Evolutionary conservation across 805 yeast species (phyloP), one percentile per base, ranked within the genome.

Genomic region (Yarrowia sp.): DNA sequence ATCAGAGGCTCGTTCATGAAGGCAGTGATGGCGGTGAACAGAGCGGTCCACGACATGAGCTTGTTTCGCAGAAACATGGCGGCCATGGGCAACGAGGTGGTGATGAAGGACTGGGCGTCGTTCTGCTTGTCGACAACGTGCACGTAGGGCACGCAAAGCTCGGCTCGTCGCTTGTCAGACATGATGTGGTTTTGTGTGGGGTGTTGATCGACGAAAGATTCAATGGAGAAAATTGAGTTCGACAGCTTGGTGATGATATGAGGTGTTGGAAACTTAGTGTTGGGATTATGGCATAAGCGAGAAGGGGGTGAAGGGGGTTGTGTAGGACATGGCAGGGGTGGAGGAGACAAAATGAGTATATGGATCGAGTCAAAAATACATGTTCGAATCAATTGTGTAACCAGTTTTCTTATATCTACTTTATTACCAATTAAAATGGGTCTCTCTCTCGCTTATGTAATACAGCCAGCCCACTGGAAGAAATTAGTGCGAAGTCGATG

Each of bases 1-100:
- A 53, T 53, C 52, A 43, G 50, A 26, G 79, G 77, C 71, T 78
- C 78, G 70, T 74, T 74, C 55, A 79, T 73, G 69, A 69, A 77
- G 32, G 72, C 68, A 68, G 78, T 80, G 36, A 78, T 55, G 43
- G 79, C 74, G 10, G 78, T 71, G 72, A 79, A 79, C 52, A 79
- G 59, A 32, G 80, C 77, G 36, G 77, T 72, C 81, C 81, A 79
- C 19, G 78, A 73, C 69, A 79, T 71, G 67, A 78, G 65, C 73
- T 76, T 76, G 69, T 79, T 77, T 65, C 77, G 70, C 73, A 79
- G 69, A 69, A 79, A 78, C 79, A 79, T 79, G 67, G 80, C 81
- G 15, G 77, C 78, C 73, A 79, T 72, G 19, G 81, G 81, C 71
- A 79, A 69, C 9, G 78, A 70, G 70, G 71, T 71, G 67, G 76